These are phyloP conservation scores for Linnemannia schmuckeri DNA, from an alignment of 192 early-diverging fungal genomes.

Conservation along the genomic window DNA sequence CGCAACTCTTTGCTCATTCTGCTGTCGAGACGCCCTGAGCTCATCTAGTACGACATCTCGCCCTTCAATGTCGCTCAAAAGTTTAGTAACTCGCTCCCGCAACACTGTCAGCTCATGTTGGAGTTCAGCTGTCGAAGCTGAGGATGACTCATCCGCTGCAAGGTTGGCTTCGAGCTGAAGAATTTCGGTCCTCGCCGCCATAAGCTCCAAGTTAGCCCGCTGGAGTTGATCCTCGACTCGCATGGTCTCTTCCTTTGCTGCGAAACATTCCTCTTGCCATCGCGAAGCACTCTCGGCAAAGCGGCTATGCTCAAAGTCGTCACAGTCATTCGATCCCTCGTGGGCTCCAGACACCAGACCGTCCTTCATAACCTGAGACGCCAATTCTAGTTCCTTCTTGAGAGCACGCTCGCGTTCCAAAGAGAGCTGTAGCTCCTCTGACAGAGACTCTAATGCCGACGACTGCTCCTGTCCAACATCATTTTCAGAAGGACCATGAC, in stretches of 20 bases:
- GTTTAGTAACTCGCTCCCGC: background rate
- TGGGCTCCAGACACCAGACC: background rate
- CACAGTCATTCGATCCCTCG: background rate
- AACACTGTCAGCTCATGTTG: constrained; percentile 4
- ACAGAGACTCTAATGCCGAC: background rate
- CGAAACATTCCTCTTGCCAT: constrained; percentile 35
- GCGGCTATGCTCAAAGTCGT: constrained; percentile 1
- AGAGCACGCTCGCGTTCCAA: constrained; percentile 11
- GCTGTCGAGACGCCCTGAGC: background rate
- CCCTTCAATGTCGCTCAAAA: background rate
- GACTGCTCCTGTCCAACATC: background rate
- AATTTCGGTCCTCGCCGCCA: constrained; percentile 33
- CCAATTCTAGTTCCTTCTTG: constrained; percentile 12
- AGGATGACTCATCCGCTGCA: background rate
- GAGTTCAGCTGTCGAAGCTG: background rate
- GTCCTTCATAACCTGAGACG: background rate
- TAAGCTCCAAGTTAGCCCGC: constrained; percentile 16
- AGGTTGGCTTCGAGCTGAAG: constrained; percentile 4
- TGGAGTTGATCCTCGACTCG: constrained; percentile 22
- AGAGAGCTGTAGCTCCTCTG: background rate
- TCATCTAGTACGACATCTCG: background rate
- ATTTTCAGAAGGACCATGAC: too few relatives aligned
- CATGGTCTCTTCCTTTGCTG: constrained; percentile 38
- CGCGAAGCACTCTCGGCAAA: constrained; percentile 7
- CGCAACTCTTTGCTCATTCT: background rate